These are phyloP conservation scores for Lepiota subincarnata DNA, from an alignment of 768 basidiomycete genomes.

Conservation along the genomic window DNA sequence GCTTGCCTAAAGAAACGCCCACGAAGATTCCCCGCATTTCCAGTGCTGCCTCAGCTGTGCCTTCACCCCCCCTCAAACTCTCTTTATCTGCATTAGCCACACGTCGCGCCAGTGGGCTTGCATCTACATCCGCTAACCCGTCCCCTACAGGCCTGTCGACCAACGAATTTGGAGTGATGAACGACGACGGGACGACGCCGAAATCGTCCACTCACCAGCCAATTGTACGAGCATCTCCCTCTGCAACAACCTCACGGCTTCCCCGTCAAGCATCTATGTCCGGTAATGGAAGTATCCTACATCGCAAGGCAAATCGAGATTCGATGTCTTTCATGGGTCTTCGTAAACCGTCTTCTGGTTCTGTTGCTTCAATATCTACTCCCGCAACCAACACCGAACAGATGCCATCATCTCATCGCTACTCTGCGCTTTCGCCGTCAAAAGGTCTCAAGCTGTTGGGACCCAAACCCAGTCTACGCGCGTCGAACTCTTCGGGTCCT, in stretches of 20 bases:
- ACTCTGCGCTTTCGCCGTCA: slow-evolving; percentile 82
- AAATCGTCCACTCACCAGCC: slow-evolving; percentile 46
- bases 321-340: slow-evolving; percentile 74
- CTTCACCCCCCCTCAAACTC: slow-evolving; percentile 68
- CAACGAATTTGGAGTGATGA: slow-evolving; percentile 80
- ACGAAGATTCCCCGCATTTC: slow-evolving; percentile 93
- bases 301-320: slow-evolving; percentile 71
- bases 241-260: slow-evolving; percentile 52
- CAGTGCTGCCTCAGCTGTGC: slow-evolving; percentile 72
- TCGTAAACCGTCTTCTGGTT: slow-evolving; percentile 81
- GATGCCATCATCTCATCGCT: slow-evolving; percentile 50
- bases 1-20: slow-evolving; percentile 75
- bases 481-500: slow-evolving; percentile 45
- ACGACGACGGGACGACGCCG: slow-evolving; percentile 43
- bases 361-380: slow-evolving; percentile 65
- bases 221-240: slow-evolving; percentile 65
- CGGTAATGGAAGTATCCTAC: slow-evolving; percentile 37
- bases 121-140: slow-evolving; percentile 53
- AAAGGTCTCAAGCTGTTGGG: slow-evolving; percentile 77
- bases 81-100: slow-evolving; percentile 44
- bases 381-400: slow-evolving; percentile 30
- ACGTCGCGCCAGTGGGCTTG: slow-evolving; percentile 60
- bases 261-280: slow-evolving; percentile 57
- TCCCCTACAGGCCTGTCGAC: slow-evolving; percentile 55
- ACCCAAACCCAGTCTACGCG: slow-evolving; percentile 65